Base-by-base conservation (phyloP, 345 rosid species). In the Mangifera indica region DNA sequence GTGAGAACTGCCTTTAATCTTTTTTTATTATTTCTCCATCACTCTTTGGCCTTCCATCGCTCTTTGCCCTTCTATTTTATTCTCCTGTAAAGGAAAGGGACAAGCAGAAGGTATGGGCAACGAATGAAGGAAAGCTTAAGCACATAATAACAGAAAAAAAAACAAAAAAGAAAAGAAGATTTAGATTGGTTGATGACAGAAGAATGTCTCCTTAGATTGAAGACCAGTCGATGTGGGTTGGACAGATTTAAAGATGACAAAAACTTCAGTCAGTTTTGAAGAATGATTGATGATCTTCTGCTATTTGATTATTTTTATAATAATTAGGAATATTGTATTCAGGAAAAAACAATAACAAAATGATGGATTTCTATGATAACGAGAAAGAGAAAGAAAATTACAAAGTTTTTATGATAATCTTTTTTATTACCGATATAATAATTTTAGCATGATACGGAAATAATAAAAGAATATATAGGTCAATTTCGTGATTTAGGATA, bases 1-100 rank as follows among this genome's bases (percentile, higher is more conserved):
- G 72, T 78, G 49, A 73, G 72, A 78, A 71, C 82, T 1, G 76
- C 54, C 32, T 71, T 37, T 74, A 32, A n/a, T 37, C 46, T n/a
- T 34, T 64, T 60, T 49, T 49, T 52, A 60, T 9, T 21, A 18
- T 46, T 54, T 46, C 34, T 25, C 60, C 42, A 37, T 69, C 15
- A 3, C 32, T 42, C 26, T 8, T 49, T n/a, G n/a, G n/a, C n/a
- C n/a, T n/a, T n/a, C n/a, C n/a, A n/a, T n/a, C n/a, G n/a, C n/a
- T 42, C 26, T 8, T 49, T 4, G 56, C n/a, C 20, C 0, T 65
- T 37, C 42, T 37, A 37, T 37, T 37, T 7, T 37, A 42, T 63
- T 57, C 58, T 52, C 46, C 22, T 72, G 2, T 63, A 62, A 29
- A 20, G n/a, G 71, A 76, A 71, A 71, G 45, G 22, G 72, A 76